These are phyloP conservation scores for Aspergillus melleus DNA, from an alignment of 2,329 filamentous ascomycete genomes.

Conservation along the genomic window DNA sequence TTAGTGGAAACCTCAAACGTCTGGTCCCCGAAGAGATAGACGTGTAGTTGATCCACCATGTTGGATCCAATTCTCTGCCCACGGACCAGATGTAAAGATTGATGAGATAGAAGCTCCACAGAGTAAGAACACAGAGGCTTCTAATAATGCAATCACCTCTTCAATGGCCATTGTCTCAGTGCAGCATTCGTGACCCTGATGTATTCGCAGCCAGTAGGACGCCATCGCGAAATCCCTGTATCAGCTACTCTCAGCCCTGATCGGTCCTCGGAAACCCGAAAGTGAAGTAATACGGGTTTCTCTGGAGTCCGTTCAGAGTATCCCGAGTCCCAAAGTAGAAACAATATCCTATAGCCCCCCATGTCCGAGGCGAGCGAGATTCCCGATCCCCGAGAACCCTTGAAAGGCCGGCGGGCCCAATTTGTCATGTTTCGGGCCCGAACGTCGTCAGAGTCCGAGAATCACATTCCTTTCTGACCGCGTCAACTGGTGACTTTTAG, in stretches of 20 bases:
- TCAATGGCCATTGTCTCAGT: neutral
- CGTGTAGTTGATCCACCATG: neutral
- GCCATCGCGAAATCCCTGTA: neutral
- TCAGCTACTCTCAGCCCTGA: neutral
- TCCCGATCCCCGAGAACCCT: neutral
- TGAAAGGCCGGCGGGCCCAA: neutral
- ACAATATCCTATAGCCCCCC: too few relatives aligned
- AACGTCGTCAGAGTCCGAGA: neutral
- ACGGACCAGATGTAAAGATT: neutral
- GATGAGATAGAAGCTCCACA: neutral
- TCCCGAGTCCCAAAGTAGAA: neutral
- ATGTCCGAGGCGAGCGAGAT: neutral
- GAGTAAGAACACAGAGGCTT: neutral
- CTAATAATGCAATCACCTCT: neutral
- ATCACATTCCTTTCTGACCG: neutral
- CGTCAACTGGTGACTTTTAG: neutral
- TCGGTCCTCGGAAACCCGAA: neutral
- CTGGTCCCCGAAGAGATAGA: constrained; percentile 22
- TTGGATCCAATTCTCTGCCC: neutral
- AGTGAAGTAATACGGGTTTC: neutral
- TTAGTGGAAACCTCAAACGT: constrained; percentile 14
- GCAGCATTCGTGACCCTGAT: neutral
- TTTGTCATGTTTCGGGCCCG: neutral
- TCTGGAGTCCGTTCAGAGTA: neutral
- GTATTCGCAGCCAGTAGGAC: neutral